Conservation (phyloP, 352 stramenopile species). For the Phytophthora chlamydospora region DNA sequence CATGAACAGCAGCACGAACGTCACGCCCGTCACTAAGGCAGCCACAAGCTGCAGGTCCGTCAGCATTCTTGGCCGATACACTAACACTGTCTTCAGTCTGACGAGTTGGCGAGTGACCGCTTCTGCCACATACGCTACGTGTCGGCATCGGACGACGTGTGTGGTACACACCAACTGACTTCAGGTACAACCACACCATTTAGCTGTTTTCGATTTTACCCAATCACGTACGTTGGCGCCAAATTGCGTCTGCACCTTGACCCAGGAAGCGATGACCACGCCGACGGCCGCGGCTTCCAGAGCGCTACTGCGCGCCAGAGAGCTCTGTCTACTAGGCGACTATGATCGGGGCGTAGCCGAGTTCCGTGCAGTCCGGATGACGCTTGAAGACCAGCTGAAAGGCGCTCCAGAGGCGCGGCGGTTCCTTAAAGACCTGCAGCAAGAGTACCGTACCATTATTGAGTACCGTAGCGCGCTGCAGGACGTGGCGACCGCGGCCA, state of each 20-base stretch:
- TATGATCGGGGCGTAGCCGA: constrained; percentile 56
- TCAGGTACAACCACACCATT: not conserved
- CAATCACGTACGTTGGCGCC: constrained; percentile 22
- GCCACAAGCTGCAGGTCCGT: constrained; percentile 81
- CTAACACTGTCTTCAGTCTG: constrained; percentile 7
- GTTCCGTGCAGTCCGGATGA: constrained; percentile 43
- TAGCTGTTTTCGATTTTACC: not conserved
- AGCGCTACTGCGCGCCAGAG: constrained; percentile 55
- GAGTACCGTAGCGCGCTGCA: constrained; percentile 58
- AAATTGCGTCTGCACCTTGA: not conserved
- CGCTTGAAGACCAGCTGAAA: constrained; percentile 42
- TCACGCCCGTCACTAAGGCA: constrained; percentile 61
- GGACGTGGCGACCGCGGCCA: constrained; percentile 32
- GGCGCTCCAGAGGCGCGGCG: constrained; percentile 31
- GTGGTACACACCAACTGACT: constrained; percentile 2
- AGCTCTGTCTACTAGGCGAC: constrained; percentile 71
- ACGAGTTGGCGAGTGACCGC: constrained; percentile 27
- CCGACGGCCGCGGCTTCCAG: too few relatives aligned
- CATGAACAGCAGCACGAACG: constrained; percentile 61
- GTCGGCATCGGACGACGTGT: constrained; percentile 27
- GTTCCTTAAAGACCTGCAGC: constrained; percentile 55
- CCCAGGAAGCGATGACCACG: too few relatives aligned
- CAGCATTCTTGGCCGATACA: constrained; percentile 39
- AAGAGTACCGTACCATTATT: constrained; percentile 51
- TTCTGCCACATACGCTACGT: constrained; percentile 37